phyloP scores from a whole-genome alignment of 306 rosid species.

The Vicia faba region DNA sequence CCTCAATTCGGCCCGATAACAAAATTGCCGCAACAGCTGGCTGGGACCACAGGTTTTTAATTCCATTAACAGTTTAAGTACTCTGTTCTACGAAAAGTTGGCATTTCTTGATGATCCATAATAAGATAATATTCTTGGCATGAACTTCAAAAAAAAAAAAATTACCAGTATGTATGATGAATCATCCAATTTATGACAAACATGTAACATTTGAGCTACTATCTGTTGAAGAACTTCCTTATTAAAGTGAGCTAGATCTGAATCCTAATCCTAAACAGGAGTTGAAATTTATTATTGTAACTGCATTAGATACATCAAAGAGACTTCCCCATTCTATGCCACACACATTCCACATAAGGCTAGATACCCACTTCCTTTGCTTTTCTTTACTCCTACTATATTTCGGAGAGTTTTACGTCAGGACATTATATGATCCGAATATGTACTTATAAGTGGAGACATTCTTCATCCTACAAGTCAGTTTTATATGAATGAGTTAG shows the following conservation, averaged over 20 bases:
- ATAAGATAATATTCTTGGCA: slow-evolving; percentile 12
- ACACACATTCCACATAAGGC: background rate
- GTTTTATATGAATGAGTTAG: too few species aligned
- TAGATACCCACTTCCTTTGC: background rate
- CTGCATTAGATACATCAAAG: background rate
- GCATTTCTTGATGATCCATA: slow-evolving; percentile 26
- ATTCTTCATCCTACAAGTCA: too few species aligned
- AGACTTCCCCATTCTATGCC: background rate
- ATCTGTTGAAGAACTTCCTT: slow-evolving; percentile 22
- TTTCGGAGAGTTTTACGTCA: too few species aligned
- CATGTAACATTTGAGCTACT: background rate
- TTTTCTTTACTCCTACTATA: too few species aligned
- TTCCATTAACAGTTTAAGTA: background rate
- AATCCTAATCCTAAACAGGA: slow-evolving; percentile 26
- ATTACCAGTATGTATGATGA: background rate
- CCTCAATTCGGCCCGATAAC: slow-evolving; percentile 76
- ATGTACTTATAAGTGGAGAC: too few species aligned
- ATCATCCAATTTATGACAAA: slow-evolving; percentile 11
- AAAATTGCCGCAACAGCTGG: slow-evolving; percentile 91
- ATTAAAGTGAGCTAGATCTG: slow-evolving; percentile 10
- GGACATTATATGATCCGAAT: too few species aligned
- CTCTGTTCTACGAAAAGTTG: background rate
- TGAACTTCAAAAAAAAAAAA: background rate
- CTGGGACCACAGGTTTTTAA: slow-evolving; percentile 92
- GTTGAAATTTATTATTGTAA: slow-evolving; percentile 1